Conservation (phyloP, 345 rosid genomes). For the Salix udensis region DNA sequence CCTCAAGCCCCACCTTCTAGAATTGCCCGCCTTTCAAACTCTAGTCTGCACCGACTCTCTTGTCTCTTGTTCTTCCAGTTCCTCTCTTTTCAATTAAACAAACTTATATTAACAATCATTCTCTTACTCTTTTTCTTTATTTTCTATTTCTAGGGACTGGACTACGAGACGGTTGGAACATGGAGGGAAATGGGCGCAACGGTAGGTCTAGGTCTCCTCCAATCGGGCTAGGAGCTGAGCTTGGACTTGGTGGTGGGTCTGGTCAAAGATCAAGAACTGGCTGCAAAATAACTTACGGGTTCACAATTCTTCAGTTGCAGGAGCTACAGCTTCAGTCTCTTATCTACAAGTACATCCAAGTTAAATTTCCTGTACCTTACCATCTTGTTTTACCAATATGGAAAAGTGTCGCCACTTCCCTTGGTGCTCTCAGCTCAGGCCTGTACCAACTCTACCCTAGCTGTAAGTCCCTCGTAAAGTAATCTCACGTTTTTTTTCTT, state of each 20-base stretch:
- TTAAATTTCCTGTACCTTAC: constrained; percentile 41
- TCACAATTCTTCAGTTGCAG: constrained; percentile 42
- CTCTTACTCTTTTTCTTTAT: neutral
- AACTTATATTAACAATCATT: neutral
- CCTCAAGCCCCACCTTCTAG: constrained; percentile 21
- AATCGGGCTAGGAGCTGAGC: constrained; percentile 38
- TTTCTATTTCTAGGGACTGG: constrained; percentile 16
- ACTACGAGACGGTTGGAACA: constrained; percentile 13
- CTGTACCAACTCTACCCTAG: constrained; percentile 31
- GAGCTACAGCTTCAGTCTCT: constrained; percentile 48
- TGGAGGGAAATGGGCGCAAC: constrained; percentile 19
- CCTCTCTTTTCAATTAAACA: neutral
- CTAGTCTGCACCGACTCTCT: neutral
- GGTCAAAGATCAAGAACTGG: neutral
- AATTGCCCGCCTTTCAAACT: constrained; percentile 25
- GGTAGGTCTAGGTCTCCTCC: constrained; percentile 24
- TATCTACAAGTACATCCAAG: constrained; percentile 40
- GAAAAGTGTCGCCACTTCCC: constrained; percentile 35
- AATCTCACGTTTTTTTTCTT: neutral
- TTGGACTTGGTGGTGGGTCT: constrained; percentile 37
- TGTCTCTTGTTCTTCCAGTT: neutral
- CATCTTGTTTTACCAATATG: constrained; percentile 44
- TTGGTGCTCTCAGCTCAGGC: constrained; percentile 16
- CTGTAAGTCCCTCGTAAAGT: constrained; percentile 27
- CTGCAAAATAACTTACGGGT: constrained; percentile 17